Conservation (phyloP, 2,329 filamentous ascomycete species). For the Pseudogymnoascus sp. region DNA sequence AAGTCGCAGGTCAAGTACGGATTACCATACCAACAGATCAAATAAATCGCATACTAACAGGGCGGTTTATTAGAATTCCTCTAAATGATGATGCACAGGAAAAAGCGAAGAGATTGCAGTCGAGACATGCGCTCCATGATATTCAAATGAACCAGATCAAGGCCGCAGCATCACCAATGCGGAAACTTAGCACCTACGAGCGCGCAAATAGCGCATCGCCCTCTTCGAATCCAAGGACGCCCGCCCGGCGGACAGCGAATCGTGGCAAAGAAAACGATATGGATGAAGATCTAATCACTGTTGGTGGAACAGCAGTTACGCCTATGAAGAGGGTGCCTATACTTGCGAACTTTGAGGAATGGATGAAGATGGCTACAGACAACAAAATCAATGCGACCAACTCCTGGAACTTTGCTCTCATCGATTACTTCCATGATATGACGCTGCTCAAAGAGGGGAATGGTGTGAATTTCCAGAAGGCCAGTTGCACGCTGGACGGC, state of each 20-base stretch:
- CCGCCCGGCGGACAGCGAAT: constrained; percentile 35
- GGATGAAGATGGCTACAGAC: constrained; percentile 99
- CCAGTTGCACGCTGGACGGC: constrained; percentile 92
- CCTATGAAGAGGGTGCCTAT: constrained; percentile 95
- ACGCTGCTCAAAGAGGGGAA: constrained; percentile 92
- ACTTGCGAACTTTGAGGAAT: constrained; percentile 96
- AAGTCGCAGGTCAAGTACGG: constrained; percentile 33
- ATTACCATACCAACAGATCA: background rate
- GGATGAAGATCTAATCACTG: constrained; percentile 56
- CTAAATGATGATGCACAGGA: constrained; percentile 93
- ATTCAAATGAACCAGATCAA: constrained; percentile 89
- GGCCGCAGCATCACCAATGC: constrained; percentile 67
- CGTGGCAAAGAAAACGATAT: constrained; percentile 38
- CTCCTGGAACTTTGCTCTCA: constrained; percentile 99
- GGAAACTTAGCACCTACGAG: constrained; percentile 56
- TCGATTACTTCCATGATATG: constrained; percentile 99
- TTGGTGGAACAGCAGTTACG: constrained; percentile 72
- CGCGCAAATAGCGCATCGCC: constrained; percentile 53
- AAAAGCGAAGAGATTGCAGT: constrained; percentile 81
- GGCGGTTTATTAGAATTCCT: constrained; percentile 61
- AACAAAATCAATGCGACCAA: constrained; percentile 98
- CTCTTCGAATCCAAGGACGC: constrained; percentile 49
- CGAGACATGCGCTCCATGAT: constrained; percentile 81
- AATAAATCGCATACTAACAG: background rate
- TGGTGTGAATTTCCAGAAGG: constrained; percentile 96